Evolutionary conservation across 108 stramenopile species (phyloP), one percentile per base, ranked within the genome.

Genomic region (Skeletonema marinoi): DNA sequence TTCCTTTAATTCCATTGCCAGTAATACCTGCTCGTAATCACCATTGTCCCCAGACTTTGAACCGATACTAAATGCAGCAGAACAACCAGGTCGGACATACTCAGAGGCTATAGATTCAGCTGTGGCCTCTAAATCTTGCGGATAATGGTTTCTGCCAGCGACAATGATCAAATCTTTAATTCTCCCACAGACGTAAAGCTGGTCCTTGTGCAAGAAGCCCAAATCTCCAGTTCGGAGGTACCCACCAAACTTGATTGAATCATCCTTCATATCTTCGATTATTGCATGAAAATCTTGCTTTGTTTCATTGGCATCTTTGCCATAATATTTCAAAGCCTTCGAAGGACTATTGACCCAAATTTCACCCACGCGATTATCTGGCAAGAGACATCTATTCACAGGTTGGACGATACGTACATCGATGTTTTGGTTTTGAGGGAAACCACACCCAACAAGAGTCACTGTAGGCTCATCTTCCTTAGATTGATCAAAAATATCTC

Each of bases 121-220:
- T 14, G 97, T 93, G 25, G 90, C 89, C 78, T 99, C 99, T 9
- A 99, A 82, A 78, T 99, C 99, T 78, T 99, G 98, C 3, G 99
- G 99, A 77, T 98, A 99, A 68, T 99, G 96, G 77, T 99, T 99
- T 17, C 97, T 77, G 3, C 99, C 99, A 10, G 96, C 89, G 13
- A 99, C 88, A 69, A 99, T 99, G 71, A 99, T 96, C 54, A 99
- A 85, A 87, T 99, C 99, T 85, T 99, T 99, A 31, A 95, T 77
- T 59, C 98, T 86, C 12, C 98, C 97, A 68, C 94, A 95, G 68
- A 99, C 91, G 82, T 97, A 99, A 13, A 99, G 83, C 76, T 99
- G 98, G 3, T 83, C 87, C 0, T 93, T 69, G 78, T 97, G 91
- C 17, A 99, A 13, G 76, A 99, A 99, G 6, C 98, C 99, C 32